These are phyloP conservation scores for Diaporthe sp. DNA, from an alignment of 2,329 filamentous ascomycete genomes.

Conservation along the genomic window DNA sequence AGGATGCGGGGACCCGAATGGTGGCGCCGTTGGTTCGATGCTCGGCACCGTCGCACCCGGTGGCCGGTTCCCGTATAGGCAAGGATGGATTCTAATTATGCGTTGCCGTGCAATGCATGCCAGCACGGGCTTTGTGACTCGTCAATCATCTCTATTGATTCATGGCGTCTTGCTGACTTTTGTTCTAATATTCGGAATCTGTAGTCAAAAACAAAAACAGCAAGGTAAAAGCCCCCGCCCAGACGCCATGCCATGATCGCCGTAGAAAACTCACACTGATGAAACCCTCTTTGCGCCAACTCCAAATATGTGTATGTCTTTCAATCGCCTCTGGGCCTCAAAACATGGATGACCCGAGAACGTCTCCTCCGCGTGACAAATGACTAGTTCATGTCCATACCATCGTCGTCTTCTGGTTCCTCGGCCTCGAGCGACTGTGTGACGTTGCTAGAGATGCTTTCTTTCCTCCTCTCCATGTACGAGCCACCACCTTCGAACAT, in stretches of 20 bases:
- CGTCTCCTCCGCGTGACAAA: conserved; percentile 31
- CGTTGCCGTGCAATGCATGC: conserved; percentile 22
- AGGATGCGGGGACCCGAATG: conserved; percentile 14
- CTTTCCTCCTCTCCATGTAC: conserved; percentile 65
- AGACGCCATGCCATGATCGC: conserved; percentile 40
- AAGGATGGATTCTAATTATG: conserved; percentile 19
- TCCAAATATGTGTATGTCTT: not conserved
- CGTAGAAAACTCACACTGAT: not conserved
- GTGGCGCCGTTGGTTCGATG: conserved; percentile 14
- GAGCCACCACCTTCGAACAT: conserved; percentile 60
- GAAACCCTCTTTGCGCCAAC: conserved; percentile 1
- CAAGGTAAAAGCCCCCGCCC: conserved; percentile 10
- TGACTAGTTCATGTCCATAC: conserved; percentile 69
- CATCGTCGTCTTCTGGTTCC: conserved; percentile 71
- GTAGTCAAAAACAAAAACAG: conserved; percentile 17
- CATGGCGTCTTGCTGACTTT: conserved; percentile 11
- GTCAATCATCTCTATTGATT: conserved; percentile 32
- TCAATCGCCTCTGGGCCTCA: not conserved
- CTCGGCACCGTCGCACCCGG: conserved; percentile 23
- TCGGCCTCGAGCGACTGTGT: conserved; percentile 71
- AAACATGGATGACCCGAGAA: not conserved
- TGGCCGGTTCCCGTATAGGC: conserved; percentile 24
- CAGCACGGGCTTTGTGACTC: conserved; percentile 1
- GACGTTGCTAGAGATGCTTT: conserved; percentile 71
- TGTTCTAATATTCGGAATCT: conserved; percentile 24